Percentiles rank a stretch among this genome's conserved stretches.
phyloP scores from a whole-genome alignment of 1,139 yeast species.

The Candida sanyaensis region DNA sequence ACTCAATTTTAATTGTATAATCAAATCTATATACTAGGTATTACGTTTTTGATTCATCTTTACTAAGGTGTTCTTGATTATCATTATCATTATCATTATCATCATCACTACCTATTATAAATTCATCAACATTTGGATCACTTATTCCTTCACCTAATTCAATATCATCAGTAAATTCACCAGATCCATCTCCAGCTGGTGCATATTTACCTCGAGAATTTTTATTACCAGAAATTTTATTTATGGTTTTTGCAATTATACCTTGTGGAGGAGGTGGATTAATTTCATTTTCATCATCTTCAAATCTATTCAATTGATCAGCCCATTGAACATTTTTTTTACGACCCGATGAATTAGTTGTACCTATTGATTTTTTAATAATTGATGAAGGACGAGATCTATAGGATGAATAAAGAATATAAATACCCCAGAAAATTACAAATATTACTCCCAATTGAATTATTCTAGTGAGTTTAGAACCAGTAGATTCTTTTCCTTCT shows the following conservation, averaged over 20 bases:
- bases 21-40: not conserved
- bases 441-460: slow-evolving; percentile 45
- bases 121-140: slow-evolving; percentile 21
- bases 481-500: slow-evolving; percentile 14
- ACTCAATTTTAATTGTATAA: not conserved
- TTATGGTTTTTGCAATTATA: slow-evolving; percentile 41
- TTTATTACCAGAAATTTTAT: slow-evolving; percentile 35
- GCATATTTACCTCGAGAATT: slow-evolving; percentile 26
- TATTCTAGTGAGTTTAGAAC: slow-evolving; percentile 37
- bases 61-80: not conserved
- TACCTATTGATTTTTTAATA: slow-evolving; percentile 29
- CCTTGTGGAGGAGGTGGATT: slow-evolving; percentile 20
- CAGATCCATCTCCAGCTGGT: slow-evolving; percentile 20
- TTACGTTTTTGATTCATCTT: not conserved
- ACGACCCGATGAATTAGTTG: slow-evolving; percentile 28
- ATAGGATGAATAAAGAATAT: slow-evolving; percentile 39
- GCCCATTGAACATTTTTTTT: slow-evolving; percentile 64
- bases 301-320: slow-evolving; percentile 46
- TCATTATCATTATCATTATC: slow-evolving; percentile 24
- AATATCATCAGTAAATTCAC: slow-evolving; percentile 30
- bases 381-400: slow-evolving; percentile 46
- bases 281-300: slow-evolving; percentile 28
- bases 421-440: slow-evolving; percentile 46
- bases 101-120: slow-evolving; percentile 49
- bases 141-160: slow-evolving; percentile 36